Evolutionary conservation across 2,329 filamentous ascomycete species (phyloP), one percentile per base, ranked within the genome.

Genomic region (Fusarium sp.): DNA sequence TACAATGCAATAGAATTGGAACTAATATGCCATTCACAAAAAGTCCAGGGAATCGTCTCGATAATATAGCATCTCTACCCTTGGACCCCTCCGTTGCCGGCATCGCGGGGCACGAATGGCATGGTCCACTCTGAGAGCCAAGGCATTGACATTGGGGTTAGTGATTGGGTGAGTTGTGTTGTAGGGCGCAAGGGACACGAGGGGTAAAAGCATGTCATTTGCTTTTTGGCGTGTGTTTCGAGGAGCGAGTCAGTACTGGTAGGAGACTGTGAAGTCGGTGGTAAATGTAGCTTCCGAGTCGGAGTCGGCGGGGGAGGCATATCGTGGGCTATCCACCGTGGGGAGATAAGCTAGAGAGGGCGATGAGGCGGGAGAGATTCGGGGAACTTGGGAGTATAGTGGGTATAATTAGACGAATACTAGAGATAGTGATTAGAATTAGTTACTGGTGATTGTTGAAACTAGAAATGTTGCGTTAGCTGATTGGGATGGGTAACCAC

Each of bases 171-270:
- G 37, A 27, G 4, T 31, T 31, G 27, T 19, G 19, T 44, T 65
- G 70, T 73, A 73, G 70, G 70, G 70, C 70, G 70, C 71, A 72
- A 73, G 70, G 54, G 41, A 73, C 70, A 73, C 66, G 70, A 73
- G 70, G 70, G 70, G 70, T 73, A 70, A 55, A 60, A 54, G 29
- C 35, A 39, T 54, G 64, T 61, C 69, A 61, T 72, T 56, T 23
- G 19, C 18, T n/a, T 18, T 39, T 27, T 38, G 56, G 25, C 19
- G 56, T 61, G 19, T 9, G 19, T 23, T 39, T 49, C 3, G 35
- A 18, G 21, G 44, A 39, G 21, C 70, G 70, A 72, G 70, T 70
- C 66, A 73, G 70, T n/a, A n/a, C n/a, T n/a, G n/a, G n/a, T 58
- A 10, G 35, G 35, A 55, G 19, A 46, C 27, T 42, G 18, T 35